Evolutionary conservation across 108 stramenopile species (phyloP).

Genomic region (Nannochloropsis granulata): DNA sequence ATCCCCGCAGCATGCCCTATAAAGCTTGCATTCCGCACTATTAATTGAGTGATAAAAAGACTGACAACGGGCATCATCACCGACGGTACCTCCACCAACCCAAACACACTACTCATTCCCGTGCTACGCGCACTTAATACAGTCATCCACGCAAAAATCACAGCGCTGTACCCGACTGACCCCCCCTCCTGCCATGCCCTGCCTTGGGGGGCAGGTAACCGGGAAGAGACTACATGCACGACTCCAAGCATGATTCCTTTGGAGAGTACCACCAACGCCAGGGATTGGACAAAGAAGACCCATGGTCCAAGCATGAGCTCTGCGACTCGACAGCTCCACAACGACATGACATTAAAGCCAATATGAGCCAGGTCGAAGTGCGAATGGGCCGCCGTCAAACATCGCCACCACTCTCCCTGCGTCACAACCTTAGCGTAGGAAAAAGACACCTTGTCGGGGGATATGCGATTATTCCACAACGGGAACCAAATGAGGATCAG

Average conservation of each 20-base stretch:
- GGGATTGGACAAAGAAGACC: neutral
- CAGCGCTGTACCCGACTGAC: neutral
- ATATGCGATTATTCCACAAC: slow-evolving; percentile 7
- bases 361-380: slow-evolving; percentile 19
- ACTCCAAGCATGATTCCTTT: neutral
- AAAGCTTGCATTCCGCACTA: neutral
- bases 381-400: slow-evolving; percentile 9
- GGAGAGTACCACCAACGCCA: neutral
- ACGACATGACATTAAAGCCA: slow-evolving; percentile 5
- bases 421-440: slow-evolving; percentile 10
- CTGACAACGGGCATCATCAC: neutral
- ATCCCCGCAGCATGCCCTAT: neutral
- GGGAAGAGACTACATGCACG: neutral
- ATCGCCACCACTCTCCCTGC: slow-evolving; percentile 9
- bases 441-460: slow-evolving; percentile 1
- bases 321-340: slow-evolving; percentile 3
- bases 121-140: neutral
- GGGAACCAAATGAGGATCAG: neutral
- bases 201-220: neutral
- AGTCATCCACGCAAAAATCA: neutral
- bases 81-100: neutral
- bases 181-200: neutral
- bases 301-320: neutral
- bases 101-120: neutral
- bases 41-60: neutral